Percentiles rank a stretch among this genome's conserved stretches.
Evolutionary conservation across 768 basidiomycete species (phyloP).

Genomic region (Lactifluus pinguis): DNA sequence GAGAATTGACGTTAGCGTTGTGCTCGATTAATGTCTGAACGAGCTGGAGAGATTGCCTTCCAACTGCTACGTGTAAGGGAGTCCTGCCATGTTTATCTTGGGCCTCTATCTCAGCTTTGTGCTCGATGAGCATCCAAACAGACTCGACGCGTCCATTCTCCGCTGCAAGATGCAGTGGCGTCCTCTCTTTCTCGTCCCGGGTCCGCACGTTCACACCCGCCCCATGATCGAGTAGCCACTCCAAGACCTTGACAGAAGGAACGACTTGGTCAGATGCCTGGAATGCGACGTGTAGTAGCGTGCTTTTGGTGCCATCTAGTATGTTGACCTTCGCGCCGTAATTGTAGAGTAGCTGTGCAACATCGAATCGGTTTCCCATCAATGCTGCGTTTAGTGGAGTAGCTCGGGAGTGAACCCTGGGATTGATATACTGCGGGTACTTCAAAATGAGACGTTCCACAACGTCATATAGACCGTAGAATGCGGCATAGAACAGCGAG

Average conservation of each 20-base stretch:
- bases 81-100: too few species aligned
- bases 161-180: neutral
- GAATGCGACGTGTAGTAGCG: neutral
- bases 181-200: neutral
- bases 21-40: too few species aligned
- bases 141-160: neutral
- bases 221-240: neutral
- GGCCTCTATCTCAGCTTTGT: neutral
- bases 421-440: neutral
- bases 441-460: neutral
- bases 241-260: too few species aligned
- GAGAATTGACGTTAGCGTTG: neutral
- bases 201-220: neutral
- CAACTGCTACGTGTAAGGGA: too few species aligned
- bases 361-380: neutral
- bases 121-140: neutral
- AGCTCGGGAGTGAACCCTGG: neutral
- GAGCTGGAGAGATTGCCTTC: too few species aligned
- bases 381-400: neutral
- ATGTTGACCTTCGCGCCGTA: neutral
- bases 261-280: too few species aligned
- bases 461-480: neutral
- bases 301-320: neutral
- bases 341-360: neutral
- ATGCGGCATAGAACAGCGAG: neutral